Evolutionary conservation across 768 basidiomycete species (phyloP).

Genomic region (Kwoniella sp.): DNA sequence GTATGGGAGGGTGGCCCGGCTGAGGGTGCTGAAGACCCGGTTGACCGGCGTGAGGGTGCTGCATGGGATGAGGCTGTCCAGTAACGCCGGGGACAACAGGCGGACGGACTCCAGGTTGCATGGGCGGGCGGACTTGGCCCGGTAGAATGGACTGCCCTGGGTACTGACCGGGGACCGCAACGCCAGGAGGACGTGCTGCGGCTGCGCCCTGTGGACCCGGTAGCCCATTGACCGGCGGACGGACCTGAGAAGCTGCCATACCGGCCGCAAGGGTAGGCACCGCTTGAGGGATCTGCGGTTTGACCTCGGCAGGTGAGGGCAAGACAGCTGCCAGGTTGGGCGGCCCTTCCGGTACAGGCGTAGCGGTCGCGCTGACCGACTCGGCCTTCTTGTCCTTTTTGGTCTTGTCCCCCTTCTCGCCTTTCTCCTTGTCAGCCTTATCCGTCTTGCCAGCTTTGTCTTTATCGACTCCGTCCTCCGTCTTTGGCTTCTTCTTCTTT

Average conservation of each 20-base stretch:
- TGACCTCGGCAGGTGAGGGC: not conserved
- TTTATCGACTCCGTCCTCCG: slow-evolving; percentile 3
- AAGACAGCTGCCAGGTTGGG: not conserved
- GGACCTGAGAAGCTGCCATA: no score
- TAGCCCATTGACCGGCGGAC: no score
- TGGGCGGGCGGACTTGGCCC: slow-evolving; percentile 9
- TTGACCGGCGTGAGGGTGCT: not conserved
- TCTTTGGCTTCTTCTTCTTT: not conserved
- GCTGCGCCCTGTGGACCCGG: not conserved
- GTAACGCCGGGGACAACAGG: not conserved
- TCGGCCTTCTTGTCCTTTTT: not conserved
- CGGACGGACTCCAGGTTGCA: slow-evolving; percentile 8
- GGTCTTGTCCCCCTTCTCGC: not conserved
- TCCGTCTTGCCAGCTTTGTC: not conserved
- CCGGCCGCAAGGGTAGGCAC: slow-evolving; percentile 18
- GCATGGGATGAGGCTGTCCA: slow-evolving; percentile 1
- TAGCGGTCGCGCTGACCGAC: not conserved
- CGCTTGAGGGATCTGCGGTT: not conserved
- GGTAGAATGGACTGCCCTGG: not conserved
- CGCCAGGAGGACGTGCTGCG: not conserved
- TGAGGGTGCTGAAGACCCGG: not conserved
- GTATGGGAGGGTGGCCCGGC: not conserved
- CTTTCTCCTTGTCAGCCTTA: not conserved
- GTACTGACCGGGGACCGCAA: slow-evolving; percentile 4
- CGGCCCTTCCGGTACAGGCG: not conserved